Base-by-base conservation (phyloP, 352 stramenopile species). In the Globisporangium acanthophoron region DNA sequence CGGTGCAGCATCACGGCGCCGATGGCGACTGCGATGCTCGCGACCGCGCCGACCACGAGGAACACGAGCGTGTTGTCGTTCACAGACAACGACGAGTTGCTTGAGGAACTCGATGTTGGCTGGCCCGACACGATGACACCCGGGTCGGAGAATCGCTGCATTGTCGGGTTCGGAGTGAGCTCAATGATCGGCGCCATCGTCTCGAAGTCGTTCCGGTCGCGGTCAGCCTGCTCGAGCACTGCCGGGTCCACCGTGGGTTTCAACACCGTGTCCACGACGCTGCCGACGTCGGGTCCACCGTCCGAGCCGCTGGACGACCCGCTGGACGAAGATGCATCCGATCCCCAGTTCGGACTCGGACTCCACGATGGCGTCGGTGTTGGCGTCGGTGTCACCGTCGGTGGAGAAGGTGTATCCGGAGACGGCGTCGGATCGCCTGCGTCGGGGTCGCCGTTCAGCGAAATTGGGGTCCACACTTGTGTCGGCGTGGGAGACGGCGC, bases 41-140 rank as follows among this genome's bases (percentile, higher is more conserved):
- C 35, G 16, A 53, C 31, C 8, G 41, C 56, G 5, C 61, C 56
- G 16, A 67, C 61, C 16, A 64, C 50, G 24, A 64, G 52, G 39
- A 64, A 64, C 56, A 64, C 56, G 51, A 60, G 48, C 16, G 51
- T 56, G 40, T 67, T 67, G 37, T 54, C 61, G 39, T 13, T 55
- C n/a, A 58, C 24, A 1, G 44, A 49, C 29, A 21, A 6, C 5
- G 41, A 6, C 12, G 43, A 5, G 20, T 3, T 50, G 24, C 15
- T 39, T 9, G 56, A 39, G 15, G 61, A 60, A 9, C 44, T 67
- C 20, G 56, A 41, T 5, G 33, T 67, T 18, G 56, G 43, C 40
- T 62, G 59, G 29, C 24, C 44, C 21, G 50, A 18, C 37, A 43
- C 37, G 3, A 43, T 56, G 15, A 45, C 3, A 5, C 6, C 16